Evolutionary conservation across 495 filamentous ascomycete species (phyloP), one percentile per base, ranked within the genome.

Genomic region (Neurospora sp.): DNA sequence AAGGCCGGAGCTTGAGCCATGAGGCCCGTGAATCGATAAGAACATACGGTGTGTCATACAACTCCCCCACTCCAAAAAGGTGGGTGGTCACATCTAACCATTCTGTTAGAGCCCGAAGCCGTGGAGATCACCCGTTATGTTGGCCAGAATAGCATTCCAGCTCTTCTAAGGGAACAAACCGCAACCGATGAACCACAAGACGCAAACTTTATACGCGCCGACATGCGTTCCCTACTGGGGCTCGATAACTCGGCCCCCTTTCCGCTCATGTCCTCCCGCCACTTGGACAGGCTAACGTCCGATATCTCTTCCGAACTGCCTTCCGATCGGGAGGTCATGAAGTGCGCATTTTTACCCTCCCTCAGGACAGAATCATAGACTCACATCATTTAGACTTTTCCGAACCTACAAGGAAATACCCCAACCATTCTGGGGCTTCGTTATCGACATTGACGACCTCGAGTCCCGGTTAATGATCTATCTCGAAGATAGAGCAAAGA

Each of bases 241-340:
- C 87, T 96, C 20, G 92, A 95, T 77, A 94, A 93, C 74, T 92
- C 93, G 72, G 91, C 92, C 37, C 93, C 92, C 31, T 96, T 94
- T 80, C 93, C 93, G 22, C 91, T 96, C 73, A 93, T 93, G 86
- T 92, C 91, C 11, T 84, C 89, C 2, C 87, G 88, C 41, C 89
- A 93, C 73, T 88, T 93, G 11, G 88, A 88, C 77, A 89, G 89
- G 38, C 85, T 94, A 1, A 89, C 90, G 35, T 88, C 86, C 40
- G 90, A 93, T n/a, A 88, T 96, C 72, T 90, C 91, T 10, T 78
- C 83, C 76, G 79, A 91, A 86, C 81, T 94, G 83, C 85, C 84
- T 53, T 83, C 87, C 66, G 90, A 92, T 74, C 84, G 89, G 78
- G 82, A 89, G 76, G 85, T 88, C 39, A 84, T 89, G 81, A 87